Base-by-base conservation (phyloP, 306 rosid genomes). In the Casuarina glauca region DNA sequence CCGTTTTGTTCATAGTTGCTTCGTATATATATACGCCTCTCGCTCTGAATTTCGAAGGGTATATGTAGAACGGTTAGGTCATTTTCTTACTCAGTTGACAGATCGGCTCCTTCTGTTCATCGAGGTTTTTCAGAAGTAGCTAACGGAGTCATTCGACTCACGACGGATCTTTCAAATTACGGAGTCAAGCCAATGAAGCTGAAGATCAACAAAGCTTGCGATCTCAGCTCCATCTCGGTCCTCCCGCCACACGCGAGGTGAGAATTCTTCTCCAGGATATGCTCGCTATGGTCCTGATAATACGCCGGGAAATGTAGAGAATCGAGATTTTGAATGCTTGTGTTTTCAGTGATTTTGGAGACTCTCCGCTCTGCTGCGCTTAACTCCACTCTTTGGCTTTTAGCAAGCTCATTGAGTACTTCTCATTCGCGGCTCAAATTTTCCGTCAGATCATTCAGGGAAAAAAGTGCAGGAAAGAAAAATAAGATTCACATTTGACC, bases 181-280 rank as follows among this genome's bases (percentile, higher is more conserved):
- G 15, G 76, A 46, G 50, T 69, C 63, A 20, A 66, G 78, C 42
- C 52, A 67, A 89, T 86, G 86, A 84, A 78, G 85, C 79, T 95
- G 87, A 93, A 88, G 90, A 95, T 95, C 76, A 95, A 95, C 86
- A 95, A 91, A 84, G 97, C 90, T 76, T 85, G 87, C 79, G 99
- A 95, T 87, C 87, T 95, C 82, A 81, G 83, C 83, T 90, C 98
- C 76, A 93, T 95, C 82, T 92, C 98, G 20, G 96, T 92, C 77
- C 91, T 95, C 62, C 93, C 98, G 86, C 97, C 92, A 73, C 93
- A 77, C 52, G 53, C 85, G 54, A 91, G 93, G 96, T 80, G 63
- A 76, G 78, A 17, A 26, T 49, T 69, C 51, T 12, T 12, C 32
- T 53, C 58, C 61, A 12, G 2, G 36, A 54, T 32, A 12, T 81